Base-by-base conservation (phyloP, 164 flowering plant genomes). In the Brasenia schreberi region DNA sequence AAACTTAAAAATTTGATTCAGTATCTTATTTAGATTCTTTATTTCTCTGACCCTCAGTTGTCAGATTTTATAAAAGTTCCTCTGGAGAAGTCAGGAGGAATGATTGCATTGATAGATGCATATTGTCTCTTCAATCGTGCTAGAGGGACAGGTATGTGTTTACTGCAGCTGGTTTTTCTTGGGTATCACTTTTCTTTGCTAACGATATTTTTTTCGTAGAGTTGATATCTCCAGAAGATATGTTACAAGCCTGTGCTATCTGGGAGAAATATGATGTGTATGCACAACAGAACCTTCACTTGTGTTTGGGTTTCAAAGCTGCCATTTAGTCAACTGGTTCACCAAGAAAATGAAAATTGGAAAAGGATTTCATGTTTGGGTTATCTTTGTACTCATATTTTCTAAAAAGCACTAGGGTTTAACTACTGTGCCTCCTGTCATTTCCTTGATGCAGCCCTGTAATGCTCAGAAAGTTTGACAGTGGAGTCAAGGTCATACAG, bases 191-290 rank as follows among this genome's bases (percentile, higher is more conserved):
- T 45, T 12, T 45, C 53, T 12, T 7, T 45, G 1, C 42, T 49
- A 49, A 19, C 65, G 4, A 18, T 64, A n/a, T 45, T 12, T 12
- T 2, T 61, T 18, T 18, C 53, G 42, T 93, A 94, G 99, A 88
- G 70, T 75, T 94, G 78, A 94, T 94, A 64, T 91, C 99, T 9
- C 97, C 99, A 7, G 99, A 94, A 67, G 99, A 94, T 80, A 76
- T 94, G 74, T 69, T 87, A 75, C 97, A 79, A 78, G 99, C 97
- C 19, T 94, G 99, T 77, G 83, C 92, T 71, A 79, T 94, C 33
- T 94, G 99, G 99, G 96, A 87, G 79, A 91, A 88, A 74, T 81
- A 89, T 84, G 92, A 94, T 76, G 96, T 85, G 98, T 94, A 88
- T 68, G 98, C 70, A 67, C 67, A 58, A 68, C 66, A 18, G 60